phyloP scores from a whole-genome alignment of 805 yeast genomes.

The Hemisphaericaspora nanyangensis region DNA sequence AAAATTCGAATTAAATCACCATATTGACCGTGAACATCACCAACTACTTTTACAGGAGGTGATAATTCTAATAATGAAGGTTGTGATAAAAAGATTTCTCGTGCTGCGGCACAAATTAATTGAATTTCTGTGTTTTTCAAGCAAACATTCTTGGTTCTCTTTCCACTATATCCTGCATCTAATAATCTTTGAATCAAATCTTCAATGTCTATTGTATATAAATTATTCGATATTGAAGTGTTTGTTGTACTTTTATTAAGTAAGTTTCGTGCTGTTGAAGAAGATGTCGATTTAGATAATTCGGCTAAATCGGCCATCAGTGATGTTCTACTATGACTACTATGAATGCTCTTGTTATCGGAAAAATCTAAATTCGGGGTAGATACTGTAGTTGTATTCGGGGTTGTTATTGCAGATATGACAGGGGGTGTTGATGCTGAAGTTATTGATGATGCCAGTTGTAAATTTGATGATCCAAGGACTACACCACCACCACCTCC shows the following conservation, averaged over 20 bases:
- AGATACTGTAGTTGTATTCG: not conserved
- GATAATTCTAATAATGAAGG: constrained; percentile 85
- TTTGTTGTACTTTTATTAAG: constrained; percentile 8
- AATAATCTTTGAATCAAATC: constrained; percentile 84
- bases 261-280: constrained; percentile 7
- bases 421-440: constrained; percentile 2
- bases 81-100: constrained; percentile 86
- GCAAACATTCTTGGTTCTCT: constrained; percentile 85
- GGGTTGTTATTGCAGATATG: too few species aligned
- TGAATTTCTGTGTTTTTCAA: constrained; percentile 87
- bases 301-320: constrained; percentile 7
- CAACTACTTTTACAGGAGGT: constrained; percentile 83
- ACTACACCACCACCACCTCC: too few species aligned
- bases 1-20: constrained; percentile 86
- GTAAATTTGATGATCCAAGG: too few species aligned
- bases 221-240: constrained; percentile 2
- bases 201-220: constrained; percentile 55
- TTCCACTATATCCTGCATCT: constrained; percentile 96
- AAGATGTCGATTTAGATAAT: constrained; percentile 13
- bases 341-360: constrained; percentile 8
- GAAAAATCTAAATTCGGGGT: not conserved
- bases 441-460: too few species aligned
- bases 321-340: constrained; percentile 10
- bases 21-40: constrained; percentile 97
- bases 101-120: constrained; percentile 77